phyloP scores from a whole-genome alignment of 805 yeast genomes.

The Ogataea polymorpha region DNA sequence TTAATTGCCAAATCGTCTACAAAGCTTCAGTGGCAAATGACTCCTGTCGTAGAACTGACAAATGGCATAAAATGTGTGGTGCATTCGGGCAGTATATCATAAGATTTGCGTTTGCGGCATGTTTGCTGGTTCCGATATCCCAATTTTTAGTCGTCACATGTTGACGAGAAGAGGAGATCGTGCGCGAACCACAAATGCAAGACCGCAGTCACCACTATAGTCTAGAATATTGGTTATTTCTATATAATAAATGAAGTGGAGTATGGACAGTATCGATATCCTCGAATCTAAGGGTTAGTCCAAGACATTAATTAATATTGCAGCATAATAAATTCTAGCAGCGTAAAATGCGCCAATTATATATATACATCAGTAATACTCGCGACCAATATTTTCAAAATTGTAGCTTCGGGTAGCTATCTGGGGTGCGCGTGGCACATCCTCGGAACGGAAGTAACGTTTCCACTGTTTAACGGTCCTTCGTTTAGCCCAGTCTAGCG shows the following conservation, averaged over 20 bases:
- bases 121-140: not conserved
- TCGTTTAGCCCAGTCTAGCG: conserved; percentile 44
- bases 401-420: not conserved
- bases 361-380: conserved; percentile 11
- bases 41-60: too few species aligned
- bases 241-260: too few species aligned
- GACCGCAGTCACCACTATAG: not conserved
- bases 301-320: not conserved
- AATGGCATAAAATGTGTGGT: not conserved
- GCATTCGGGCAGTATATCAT: not conserved
- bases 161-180: not conserved
- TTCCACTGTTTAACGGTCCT: conserved; percentile 25
- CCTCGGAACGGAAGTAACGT: conserved; percentile 15
- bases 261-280: too few species aligned
- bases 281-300: too few species aligned
- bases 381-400: conserved; percentile 18
- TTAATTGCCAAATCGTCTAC: too few species aligned
- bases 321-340: not conserved
- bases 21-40: too few species aligned
- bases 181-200: not conserved
- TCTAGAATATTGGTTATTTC: not conserved
- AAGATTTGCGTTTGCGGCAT: not conserved
- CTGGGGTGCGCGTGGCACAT: not conserved
- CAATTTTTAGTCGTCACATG: not conserved
- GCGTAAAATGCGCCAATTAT: not conserved